Evolutionary conservation across 1,284 basidiomycete genomes (phyloP).

Genomic region (Austroboletus novae-zelandiae): DNA sequence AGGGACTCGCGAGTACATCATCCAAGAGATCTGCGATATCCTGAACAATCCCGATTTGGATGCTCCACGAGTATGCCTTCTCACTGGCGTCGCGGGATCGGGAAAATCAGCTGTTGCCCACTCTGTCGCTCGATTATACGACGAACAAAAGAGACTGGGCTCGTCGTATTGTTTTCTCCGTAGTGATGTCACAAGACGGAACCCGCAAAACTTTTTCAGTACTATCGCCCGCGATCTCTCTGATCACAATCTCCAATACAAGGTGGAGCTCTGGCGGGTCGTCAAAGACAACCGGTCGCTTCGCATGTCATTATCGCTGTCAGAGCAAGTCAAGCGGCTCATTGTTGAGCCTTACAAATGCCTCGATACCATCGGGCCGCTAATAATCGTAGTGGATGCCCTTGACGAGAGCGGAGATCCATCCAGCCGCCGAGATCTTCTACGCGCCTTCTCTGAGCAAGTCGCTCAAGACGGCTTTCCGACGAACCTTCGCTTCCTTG

Average conservation of each 20-base stretch:
- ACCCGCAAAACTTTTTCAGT: constrained; percentile 11
- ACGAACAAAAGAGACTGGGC: too few relatives aligned
- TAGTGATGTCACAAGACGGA: constrained; percentile 15
- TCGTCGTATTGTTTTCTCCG: constrained; percentile 16
- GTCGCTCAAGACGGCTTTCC: constrained; percentile 12
- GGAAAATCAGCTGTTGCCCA: too few relatives aligned
- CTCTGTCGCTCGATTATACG: too few relatives aligned
- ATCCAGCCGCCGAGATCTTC: constrained; percentile 9
- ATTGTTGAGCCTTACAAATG: constrained; percentile 15
- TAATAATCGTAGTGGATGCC: constrained; percentile 20
- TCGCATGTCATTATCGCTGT: constrained; percentile 13
- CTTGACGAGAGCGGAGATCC: constrained; percentile 25
- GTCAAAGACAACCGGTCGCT: constrained; percentile 21
- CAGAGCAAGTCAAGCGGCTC: constrained; percentile 17
- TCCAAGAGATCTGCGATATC: constrained; percentile 15
- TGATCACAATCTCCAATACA: constrained; percentile 20
- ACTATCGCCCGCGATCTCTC: constrained; percentile 10
- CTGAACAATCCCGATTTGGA: constrained; percentile 10
- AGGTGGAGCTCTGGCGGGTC: constrained; percentile 5
- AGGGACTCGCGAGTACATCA: constrained; percentile 18
- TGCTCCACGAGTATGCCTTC: constrained; percentile 16
- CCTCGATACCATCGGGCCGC: constrained; percentile 16
- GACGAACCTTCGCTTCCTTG: constrained; percentile 18
- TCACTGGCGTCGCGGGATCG: not conserved
- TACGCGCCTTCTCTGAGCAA: constrained; percentile 9